Evolutionary conservation across 805 yeast species (phyloP), one percentile per base, ranked within the genome.

Genomic region (Sugiyamaella valdiviana): DNA sequence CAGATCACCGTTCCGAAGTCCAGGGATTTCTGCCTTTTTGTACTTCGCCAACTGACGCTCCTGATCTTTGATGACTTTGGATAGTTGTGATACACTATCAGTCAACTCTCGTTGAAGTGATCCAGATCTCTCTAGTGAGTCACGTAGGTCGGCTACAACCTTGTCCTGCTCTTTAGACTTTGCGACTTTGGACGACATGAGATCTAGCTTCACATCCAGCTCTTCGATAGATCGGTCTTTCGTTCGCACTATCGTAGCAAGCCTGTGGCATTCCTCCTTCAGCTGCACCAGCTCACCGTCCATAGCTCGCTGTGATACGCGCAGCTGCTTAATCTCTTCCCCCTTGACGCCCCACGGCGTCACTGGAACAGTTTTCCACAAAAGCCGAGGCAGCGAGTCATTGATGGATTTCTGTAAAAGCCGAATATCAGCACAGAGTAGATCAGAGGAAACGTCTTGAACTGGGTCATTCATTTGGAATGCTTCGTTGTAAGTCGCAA

Each of bases 141-240:
- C 15, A 21, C 42, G 51, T 23, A 57, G 26, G 17, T 52, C 52
- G 2, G 51, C 44, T 7, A 61, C 39, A 15, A 46, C 46, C 23
- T 37, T 49, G 42, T 56, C 60, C 16, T 58, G 56, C 12, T 53
- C 57, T 26, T 50, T 48, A 5, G 62, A 46, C 39, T 56, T 57
- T 23, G 42, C 40, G 4, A 59, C 44, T 36, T 56, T 52, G 6
- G 61, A 46, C 19, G 52, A 54, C 6, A 54, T 41, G 14, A 61
- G 44, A 10, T 50, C 55, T 12, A 54, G 17, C 41, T 54, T 58
- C 23, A 62, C 55, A 16, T 52, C 44, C 12, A 59, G 48, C 37
- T 62, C 65, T 44, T 62, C 66, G 6, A 62, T 48, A 6, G 24
- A 42, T 16, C 44, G 51, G 32, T 59, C 63, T 26, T 57, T 56